phyloP scores from a whole-genome alignment of 179 eudicot species.

The Heliamphora ciliata region DNA sequence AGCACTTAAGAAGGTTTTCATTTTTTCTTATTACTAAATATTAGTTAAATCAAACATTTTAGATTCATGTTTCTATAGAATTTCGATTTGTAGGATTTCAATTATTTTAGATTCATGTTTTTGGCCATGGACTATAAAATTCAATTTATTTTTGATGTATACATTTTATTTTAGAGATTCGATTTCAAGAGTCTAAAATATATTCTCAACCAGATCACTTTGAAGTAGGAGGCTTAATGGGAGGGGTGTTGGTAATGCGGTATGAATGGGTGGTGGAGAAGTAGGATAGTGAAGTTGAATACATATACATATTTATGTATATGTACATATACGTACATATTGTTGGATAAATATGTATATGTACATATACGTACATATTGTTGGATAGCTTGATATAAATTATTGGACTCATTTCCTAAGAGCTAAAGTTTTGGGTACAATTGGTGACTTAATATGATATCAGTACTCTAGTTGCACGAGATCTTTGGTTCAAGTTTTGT shows the following conservation, averaged over 20 bases:
- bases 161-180: not conserved
- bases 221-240: not conserved
- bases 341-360: too few relatives aligned
- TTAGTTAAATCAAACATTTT: not conserved
- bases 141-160: not conserved
- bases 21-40: not conserved
- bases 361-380: too few relatives aligned
- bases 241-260: not conserved
- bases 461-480: too few relatives aligned
- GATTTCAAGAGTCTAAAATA: not conserved
- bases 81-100: not conserved
- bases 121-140: too few relatives aligned
- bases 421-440: too few relatives aligned
- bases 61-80: not conserved
- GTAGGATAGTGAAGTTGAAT: not conserved
- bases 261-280: not conserved
- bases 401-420: too few relatives aligned
- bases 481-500: too few relatives aligned
- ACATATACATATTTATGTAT: too few relatives aligned
- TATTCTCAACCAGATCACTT: not conserved
- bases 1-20: conserved; percentile 77
- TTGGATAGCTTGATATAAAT: too few relatives aligned
- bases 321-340: too few relatives aligned
- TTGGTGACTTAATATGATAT: too few relatives aligned
- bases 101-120: not conserved